Percentiles rank a stretch among this genome's conserved stretches.
These are phyloP conservation scores for Xanthoconium purpureum DNA, from an alignment of 768 basidiomycete genomes.

Conservation along the genomic window DNA sequence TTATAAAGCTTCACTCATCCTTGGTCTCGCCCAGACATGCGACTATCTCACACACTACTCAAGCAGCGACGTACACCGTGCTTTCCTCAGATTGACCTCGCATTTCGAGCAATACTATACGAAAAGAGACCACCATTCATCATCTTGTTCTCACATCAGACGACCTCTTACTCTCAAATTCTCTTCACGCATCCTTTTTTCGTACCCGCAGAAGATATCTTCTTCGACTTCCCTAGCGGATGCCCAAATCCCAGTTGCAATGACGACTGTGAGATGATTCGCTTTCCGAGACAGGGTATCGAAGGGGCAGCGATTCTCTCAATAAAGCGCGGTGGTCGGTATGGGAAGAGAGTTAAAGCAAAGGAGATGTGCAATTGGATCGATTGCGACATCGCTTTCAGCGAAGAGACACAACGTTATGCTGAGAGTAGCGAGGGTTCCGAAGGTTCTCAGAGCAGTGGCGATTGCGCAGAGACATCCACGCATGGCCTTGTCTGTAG, in stretches of 20 bases:
- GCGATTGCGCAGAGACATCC: slow-evolving; percentile 33
- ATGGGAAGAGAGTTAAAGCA: slow-evolving; percentile 46
- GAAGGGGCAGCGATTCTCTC: slow-evolving; percentile 61
- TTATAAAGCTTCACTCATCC: slow-evolving; percentile 3
- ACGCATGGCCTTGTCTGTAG: slow-evolving; percentile 62
- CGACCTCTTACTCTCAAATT: slow-evolving; percentile 78
- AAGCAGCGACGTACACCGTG: slow-evolving; percentile 73
- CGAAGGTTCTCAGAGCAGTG: slow-evolving; percentile 44
- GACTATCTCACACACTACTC: slow-evolving; percentile 61
- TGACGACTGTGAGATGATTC: slow-evolving; percentile 81
- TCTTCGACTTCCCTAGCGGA: slow-evolving; percentile 75
- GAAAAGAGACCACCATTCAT: slow-evolving; percentile 77
- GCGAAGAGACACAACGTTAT: slow-evolving; percentile 37
- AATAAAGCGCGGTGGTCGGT: slow-evolving; percentile 54
- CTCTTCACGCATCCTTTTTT: slow-evolving; percentile 71
- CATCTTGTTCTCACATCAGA: slow-evolving; percentile 76
- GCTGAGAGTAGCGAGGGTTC: slow-evolving; percentile 43
- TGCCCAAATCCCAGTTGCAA: slow-evolving; percentile 78
- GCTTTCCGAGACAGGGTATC: slow-evolving; percentile 65
- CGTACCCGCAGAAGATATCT: slow-evolving; percentile 69
- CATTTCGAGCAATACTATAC: slow-evolving; percentile 69
- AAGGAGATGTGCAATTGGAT: slow-evolving; percentile 83
- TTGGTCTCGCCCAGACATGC: slow-evolving; percentile 47
- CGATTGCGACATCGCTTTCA: slow-evolving; percentile 63
- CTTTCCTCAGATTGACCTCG: slow-evolving; percentile 79